Evolutionary conservation across 495 filamentous ascomycete species (phyloP), one percentile per base, ranked within the genome.

Genomic region (Thermochaetoides thermophila): DNA sequence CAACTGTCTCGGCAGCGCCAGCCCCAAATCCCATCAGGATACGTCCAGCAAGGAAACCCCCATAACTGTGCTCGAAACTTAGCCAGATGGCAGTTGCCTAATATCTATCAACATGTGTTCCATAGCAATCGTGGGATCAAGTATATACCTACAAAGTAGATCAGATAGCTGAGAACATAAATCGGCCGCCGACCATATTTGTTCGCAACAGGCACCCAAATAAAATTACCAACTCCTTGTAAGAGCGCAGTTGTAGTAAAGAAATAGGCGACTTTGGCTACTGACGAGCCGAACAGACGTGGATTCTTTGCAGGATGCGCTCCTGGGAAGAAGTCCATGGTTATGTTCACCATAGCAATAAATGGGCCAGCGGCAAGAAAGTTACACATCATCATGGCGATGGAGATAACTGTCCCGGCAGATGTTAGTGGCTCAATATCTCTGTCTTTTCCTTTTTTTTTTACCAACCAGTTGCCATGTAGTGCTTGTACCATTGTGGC

Each of bases 381-480:
- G 43, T 71, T 71, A 50, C 60, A 68, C 37, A 70, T 57, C 34
- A 68, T 56, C 52, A 73, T 68, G 23, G 66, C 66, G 6, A 64
- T 26, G 34, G 61, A 69, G 5, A 69, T 60, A 6, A 68, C 37
- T 43, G n/a, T n/a, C n/a, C n/a, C n/a, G n/a, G n/a, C n/a, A n/a
- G n/a, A n/a, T n/a, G n/a, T n/a, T n/a, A n/a, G n/a, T n/a, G n/a
- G n/a, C n/a, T n/a, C n/a, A n/a, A n/a, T 27, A 11, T 8, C 10
- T 13, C 7, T 28, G 11, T 19, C 15, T 11, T 3, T 27, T 8
- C 4, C 14, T 9, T 9, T 3, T 29, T 2, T 3, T 16, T 5
- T 17, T 20, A 35, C 42, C 35, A 5, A 45, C 38, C 35, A 2
- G 49, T 25, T 29, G 64, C 64, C 19, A 63, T 57, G 45, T 68